These are phyloP conservation scores for Trichoderma gamsii DNA, from an alignment of 495 filamentous ascomycete genomes.

Conservation along the genomic window DNA sequence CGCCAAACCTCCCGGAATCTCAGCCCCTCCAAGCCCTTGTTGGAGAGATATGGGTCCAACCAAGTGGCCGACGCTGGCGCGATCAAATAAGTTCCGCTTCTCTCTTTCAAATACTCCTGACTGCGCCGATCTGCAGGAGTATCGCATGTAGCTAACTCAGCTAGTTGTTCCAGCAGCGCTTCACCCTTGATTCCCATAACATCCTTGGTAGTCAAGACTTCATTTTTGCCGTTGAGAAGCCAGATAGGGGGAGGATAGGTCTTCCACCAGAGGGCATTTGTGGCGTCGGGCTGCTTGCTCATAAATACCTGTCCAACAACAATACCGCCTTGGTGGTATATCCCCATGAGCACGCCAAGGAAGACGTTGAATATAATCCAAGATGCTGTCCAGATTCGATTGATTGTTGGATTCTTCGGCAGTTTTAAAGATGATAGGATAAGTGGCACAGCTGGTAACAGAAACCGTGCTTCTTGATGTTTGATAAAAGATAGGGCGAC, in stretches of 20 bases:
- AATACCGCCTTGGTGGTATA: conserved; percentile 91
- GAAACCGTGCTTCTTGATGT: conserved; percentile 93
- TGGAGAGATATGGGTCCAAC: conserved; percentile 55
- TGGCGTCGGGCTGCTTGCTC: conserved; percentile 53
- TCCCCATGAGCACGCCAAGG: conserved; percentile 78
- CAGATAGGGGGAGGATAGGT: conserved; percentile 92
- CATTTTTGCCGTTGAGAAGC: conserved; percentile 74
- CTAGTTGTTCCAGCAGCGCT: conserved; percentile 54
- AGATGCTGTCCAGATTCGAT: conserved; percentile 51
- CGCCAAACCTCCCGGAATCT: conserved; percentile 64
- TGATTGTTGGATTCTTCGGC: conserved; percentile 46
- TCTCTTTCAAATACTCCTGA: conserved; percentile 44
- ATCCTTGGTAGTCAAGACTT: conserved; percentile 62
- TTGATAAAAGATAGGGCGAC: conserved; percentile 74
- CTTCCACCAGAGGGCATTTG: conserved; percentile 89
- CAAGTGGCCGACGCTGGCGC: conserved; percentile 67
- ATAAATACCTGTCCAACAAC: conserved; percentile 70
- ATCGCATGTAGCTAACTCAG: conserved; percentile 53
- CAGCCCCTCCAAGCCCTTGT: conserved; percentile 43
- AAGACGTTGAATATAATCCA: conserved; percentile 83
- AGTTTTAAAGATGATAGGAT: conserved; percentile 75
- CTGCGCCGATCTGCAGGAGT: conserved; percentile 43
- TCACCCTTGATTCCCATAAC: conserved; percentile 72
- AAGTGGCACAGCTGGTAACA: conserved; percentile 83
- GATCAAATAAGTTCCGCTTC: conserved; percentile 56